These are phyloP conservation scores for Brasilioporus rufonigricans DNA, from an alignment of 768 basidiomycete genomes.

Conservation along the genomic window DNA sequence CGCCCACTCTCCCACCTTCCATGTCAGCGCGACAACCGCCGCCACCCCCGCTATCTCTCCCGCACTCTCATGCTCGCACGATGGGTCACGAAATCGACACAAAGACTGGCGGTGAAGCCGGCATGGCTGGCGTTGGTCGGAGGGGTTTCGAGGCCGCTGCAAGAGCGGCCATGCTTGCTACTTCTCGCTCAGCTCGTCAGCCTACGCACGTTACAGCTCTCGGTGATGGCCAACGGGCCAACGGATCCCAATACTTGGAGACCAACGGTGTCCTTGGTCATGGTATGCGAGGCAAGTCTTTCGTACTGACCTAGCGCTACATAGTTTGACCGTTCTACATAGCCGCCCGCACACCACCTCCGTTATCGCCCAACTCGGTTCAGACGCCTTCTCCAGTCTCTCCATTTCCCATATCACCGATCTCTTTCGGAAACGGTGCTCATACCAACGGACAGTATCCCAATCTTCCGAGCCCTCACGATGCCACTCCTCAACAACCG, in stretches of 20 bases:
- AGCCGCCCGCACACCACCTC: slow-evolving; percentile 33
- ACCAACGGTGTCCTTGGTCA: slow-evolving; percentile 36
- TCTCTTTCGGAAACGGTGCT: slow-evolving; percentile 12
- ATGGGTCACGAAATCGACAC: slow-evolving; percentile 52
- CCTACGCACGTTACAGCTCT: background rate
- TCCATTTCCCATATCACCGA: slow-evolving; percentile 27
- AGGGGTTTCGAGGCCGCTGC: slow-evolving; percentile 78
- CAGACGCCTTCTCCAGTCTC: slow-evolving; percentile 35
- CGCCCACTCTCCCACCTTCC: background rate
- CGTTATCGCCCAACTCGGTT: slow-evolving; percentile 32
- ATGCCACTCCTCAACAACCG: slow-evolving; percentile 6
- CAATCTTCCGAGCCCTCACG: slow-evolving; percentile 22
- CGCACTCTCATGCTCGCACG: background rate
- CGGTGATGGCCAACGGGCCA: slow-evolving; percentile 26
- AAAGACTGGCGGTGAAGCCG: slow-evolving; percentile 71
- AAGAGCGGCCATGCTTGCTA: slow-evolving; percentile 53
- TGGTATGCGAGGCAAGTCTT: slow-evolving; percentile 31
- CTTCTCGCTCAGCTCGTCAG: slow-evolving; percentile 17
- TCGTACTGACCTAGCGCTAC: background rate
- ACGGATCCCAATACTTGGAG: slow-evolving; percentile 46
- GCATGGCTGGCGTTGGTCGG: slow-evolving; percentile 90
- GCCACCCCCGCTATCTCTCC: slow-evolving; percentile 16
- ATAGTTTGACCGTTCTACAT: slow-evolving; percentile 11
- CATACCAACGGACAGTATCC: slow-evolving; percentile 17
- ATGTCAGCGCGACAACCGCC: slow-evolving; percentile 19